These are phyloP conservation scores for Camellia oleifera DNA, from an alignment of 179 eudicot genomes.

Conservation along the genomic window DNA sequence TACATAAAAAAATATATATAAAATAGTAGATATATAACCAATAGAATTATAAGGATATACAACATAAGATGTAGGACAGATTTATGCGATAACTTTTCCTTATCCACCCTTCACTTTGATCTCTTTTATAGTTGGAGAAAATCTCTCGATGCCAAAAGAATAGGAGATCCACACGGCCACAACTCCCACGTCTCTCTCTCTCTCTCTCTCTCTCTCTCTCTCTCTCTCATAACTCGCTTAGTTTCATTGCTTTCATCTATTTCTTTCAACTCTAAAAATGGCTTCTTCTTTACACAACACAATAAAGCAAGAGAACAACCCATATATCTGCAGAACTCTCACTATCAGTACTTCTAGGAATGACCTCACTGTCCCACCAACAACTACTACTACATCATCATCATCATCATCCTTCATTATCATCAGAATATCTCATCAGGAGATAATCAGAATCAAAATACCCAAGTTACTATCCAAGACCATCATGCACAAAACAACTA, in stretches of 20 bases:
- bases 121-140: not conserved
- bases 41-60: too few relatives aligned
- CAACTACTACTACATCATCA: not conserved
- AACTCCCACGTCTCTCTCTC: conserved; percentile 1
- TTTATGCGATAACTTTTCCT: too few relatives aligned
- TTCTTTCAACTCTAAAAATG: conserved; percentile 7
- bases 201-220: not conserved
- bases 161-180: conserved; percentile 8
- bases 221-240: not conserved
- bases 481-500: conserved; percentile 24
- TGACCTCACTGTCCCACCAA: not conserved
- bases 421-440: not conserved
- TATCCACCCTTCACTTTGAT: not conserved
- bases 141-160: not conserved
- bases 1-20: too few relatives aligned
- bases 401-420: not conserved
- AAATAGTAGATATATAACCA: too few relatives aligned
- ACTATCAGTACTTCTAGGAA: not conserved
- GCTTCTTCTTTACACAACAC: not conserved
- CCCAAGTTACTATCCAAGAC: conserved; percentile 32
- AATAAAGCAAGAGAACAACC: not conserved
- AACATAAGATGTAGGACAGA: too few relatives aligned
- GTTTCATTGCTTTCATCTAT: conserved; percentile 5
- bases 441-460: conserved; percentile 8
- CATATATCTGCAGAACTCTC: not conserved